Evolutionary conservation across 2,329 filamentous ascomycete species (phyloP).

Genomic region (Colletotrichum sp.): DNA sequence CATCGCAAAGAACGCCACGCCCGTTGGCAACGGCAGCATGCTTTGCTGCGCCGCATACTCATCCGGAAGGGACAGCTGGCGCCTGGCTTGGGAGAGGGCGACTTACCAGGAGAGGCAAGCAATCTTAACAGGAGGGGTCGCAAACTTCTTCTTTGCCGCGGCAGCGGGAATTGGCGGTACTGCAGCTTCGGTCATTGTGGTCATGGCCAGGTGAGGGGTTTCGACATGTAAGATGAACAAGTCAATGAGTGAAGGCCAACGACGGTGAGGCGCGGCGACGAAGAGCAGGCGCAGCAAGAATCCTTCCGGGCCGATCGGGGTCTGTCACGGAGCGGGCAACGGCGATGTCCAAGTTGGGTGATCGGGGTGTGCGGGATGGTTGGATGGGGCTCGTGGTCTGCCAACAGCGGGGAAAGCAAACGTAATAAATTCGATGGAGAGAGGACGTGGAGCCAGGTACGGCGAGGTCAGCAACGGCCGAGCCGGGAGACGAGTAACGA

Average conservation of each 20-base stretch:
- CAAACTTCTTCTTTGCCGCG: conserved; percentile 42
- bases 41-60: neutral
- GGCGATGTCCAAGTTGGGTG: neutral
- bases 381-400: neutral
- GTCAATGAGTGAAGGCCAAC: neutral
- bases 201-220: conserved; percentile 3
- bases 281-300: neutral
- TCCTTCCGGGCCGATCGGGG: conserved; percentile 6
- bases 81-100: neutral
- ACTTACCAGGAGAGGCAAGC: conserved; percentile 56
- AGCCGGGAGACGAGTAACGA: neutral
- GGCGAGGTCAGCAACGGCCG: neutral
- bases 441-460: neutral
- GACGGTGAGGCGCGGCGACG: neutral
- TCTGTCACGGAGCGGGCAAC: conserved; percentile 4
- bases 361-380: neutral
- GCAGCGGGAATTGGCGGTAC: conserved; percentile 7
- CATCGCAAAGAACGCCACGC: neutral
- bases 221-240: neutral
- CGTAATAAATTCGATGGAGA: conserved; percentile 3
- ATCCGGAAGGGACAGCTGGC: too few species aligned
- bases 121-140: conserved; percentile 53
- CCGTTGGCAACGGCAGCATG: neutral
- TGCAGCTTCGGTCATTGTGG: conserved; percentile 22
- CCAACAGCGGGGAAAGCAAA: neutral